Percentiles rank a stretch among this genome's conserved stretches.
These are phyloP conservation scores for Kokia cookei DNA, from an alignment of 441 rosid species.

Conservation along the genomic window DNA sequence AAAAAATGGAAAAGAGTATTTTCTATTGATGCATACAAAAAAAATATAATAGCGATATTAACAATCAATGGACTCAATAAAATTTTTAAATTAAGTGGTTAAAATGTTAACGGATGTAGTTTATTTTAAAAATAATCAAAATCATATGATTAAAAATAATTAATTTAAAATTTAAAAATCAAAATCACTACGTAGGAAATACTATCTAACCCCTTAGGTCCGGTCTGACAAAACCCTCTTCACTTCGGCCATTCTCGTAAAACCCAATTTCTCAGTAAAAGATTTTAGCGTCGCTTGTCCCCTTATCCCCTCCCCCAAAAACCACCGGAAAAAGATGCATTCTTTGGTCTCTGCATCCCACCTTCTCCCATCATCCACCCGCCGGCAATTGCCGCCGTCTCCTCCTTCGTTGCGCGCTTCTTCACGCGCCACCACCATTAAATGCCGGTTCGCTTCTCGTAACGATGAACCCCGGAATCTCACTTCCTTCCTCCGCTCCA, in stretches of 20 bases:
- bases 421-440: constrained; percentile 27
- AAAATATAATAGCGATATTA: too few relatives aligned
- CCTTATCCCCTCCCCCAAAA: neutral
- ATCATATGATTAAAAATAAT: too few relatives aligned
- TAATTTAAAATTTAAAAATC: too few relatives aligned
- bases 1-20: too few relatives aligned
- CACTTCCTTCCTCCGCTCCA: constrained; percentile 21
- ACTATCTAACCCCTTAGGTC: too few relatives aligned
- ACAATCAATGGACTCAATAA: too few relatives aligned
- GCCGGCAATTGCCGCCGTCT: constrained; percentile 13
- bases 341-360: constrained; percentile 37
- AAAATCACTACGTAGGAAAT: too few relatives aligned
- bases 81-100: too few relatives aligned
- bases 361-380: constrained; percentile 27
- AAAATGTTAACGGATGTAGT: too few relatives aligned
- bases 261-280: neutral
- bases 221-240: too few relatives aligned
- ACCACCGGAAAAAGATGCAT: neutral
- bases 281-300: neutral
- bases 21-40: too few relatives aligned
- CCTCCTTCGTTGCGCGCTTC: constrained; percentile 12
- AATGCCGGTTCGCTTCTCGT: constrained; percentile 38
- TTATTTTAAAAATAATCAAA: too few relatives aligned
- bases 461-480: constrained; percentile 29
- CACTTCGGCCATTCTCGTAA: neutral